Evolutionary conservation across 1,284 basidiomycete species (phyloP).

Genomic region (Cystobasidiaceae sp.): DNA sequence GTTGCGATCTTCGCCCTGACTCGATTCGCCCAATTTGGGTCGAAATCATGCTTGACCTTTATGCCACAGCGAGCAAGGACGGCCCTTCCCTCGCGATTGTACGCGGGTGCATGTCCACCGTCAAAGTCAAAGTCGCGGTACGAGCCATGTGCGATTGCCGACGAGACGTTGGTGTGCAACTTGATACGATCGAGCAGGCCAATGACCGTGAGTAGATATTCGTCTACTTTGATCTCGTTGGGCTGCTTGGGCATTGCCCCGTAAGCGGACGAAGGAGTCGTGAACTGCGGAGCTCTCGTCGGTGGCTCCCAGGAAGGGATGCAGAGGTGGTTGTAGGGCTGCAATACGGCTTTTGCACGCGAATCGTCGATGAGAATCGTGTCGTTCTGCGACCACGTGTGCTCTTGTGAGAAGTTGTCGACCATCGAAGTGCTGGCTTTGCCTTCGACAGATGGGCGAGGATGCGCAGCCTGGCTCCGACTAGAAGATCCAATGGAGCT

Average conservation of each 20-base stretch:
- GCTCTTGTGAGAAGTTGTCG: background rate
- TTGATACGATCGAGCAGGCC: constrained; percentile 11
- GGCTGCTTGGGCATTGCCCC: background rate
- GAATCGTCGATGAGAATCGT: constrained; percentile 29
- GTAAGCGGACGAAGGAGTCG: background rate
- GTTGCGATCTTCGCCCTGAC: too few relatives aligned
- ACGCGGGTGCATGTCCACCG: background rate
- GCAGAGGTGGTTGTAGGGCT: constrained; percentile 19
- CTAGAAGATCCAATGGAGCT: too few relatives aligned
- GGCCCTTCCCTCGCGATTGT: background rate
- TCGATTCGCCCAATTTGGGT: constrained; percentile 8
- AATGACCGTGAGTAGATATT: constrained; percentile 3
- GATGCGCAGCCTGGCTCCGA: too few relatives aligned
- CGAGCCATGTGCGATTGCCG: background rate
- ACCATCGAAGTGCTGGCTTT: too few relatives aligned
- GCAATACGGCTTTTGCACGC: constrained; percentile 9
- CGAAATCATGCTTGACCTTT: background rate
- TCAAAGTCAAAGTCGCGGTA: constrained; percentile 1
- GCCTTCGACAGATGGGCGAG: too few relatives aligned
- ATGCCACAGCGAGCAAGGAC: background rate
- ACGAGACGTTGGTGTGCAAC: constrained; percentile 16
- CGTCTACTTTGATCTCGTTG: background rate
- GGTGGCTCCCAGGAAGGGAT: constrained; percentile 27
- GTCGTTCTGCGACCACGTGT: constrained; percentile 20
- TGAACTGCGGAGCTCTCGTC: background rate